phyloP scores from a whole-genome alignment of 148 eudicot genomes.

The Camellia sinensis region DNA sequence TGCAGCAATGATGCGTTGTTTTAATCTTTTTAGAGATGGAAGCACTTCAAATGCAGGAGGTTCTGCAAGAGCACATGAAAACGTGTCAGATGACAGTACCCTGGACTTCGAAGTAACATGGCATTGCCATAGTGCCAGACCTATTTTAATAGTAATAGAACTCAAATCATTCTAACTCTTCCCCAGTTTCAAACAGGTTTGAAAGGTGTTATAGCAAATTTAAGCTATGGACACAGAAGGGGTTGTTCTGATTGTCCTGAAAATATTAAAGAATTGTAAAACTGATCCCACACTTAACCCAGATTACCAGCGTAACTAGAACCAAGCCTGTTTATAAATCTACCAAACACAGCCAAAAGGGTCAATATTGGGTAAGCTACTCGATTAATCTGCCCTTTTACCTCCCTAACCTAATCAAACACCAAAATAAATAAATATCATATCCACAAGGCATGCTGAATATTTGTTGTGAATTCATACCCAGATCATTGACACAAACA shows the following conservation, averaged over 20 bases:
- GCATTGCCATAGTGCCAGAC: background rate
- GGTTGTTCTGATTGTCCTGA: background rate
- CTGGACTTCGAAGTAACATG: background rate
- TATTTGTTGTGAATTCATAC: conserved; percentile 35
- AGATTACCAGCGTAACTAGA: background rate
- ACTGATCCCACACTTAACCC: background rate
- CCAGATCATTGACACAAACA: conserved; percentile 92
- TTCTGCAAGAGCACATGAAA: conserved; percentile 43
- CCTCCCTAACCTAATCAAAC: background rate
- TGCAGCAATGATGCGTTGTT: conserved; percentile 75
- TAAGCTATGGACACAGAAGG: background rate
- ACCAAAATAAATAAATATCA: background rate
- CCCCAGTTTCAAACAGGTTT: too few relatives aligned
- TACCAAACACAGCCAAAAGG: background rate
- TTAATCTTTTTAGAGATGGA: conserved; percentile 81
- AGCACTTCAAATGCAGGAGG: conserved; percentile 95
- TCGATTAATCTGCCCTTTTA: background rate
- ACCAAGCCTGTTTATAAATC: background rate
- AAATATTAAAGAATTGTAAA: background rate
- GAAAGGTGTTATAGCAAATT: background rate
- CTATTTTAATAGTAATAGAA: background rate
- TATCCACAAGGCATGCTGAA: background rate
- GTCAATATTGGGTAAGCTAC: background rate
- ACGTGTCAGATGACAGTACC: background rate
- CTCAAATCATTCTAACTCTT: too few relatives aligned